Conservation (phyloP, 768 basidiomycete species). For the Naganishia antarctica region DNA sequence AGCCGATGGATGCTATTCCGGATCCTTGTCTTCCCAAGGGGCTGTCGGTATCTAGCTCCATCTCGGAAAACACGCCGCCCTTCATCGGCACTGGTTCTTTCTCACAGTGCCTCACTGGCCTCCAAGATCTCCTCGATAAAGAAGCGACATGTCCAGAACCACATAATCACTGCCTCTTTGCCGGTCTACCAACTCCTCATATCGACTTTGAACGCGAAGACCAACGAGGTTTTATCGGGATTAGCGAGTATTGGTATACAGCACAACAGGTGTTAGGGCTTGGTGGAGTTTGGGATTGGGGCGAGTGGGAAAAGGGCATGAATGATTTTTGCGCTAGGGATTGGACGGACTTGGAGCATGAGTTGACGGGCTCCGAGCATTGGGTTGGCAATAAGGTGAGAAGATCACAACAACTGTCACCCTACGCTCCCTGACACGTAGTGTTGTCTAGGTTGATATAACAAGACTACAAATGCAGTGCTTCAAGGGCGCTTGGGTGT, state of each 20-base stretch:
- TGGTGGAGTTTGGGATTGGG: constrained; percentile 91
- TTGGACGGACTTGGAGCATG: constrained; percentile 69
- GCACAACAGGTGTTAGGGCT: constrained; percentile 93
- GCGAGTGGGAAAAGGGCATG: constrained; percentile 91
- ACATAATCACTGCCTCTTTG: constrained; percentile 74
- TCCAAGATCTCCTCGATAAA: constrained; percentile 77
- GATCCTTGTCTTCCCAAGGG: constrained; percentile 83
- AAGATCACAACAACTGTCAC: not conserved
- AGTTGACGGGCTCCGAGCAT: constrained; percentile 60
- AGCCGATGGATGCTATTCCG: constrained; percentile 50
- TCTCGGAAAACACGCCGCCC: constrained; percentile 55
- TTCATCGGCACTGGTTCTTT: constrained; percentile 89
- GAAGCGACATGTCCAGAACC: constrained; percentile 63
- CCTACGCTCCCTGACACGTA: not conserved
- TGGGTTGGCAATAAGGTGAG: constrained; percentile 47
- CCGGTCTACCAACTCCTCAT: constrained; percentile 84
- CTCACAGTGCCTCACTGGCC: constrained; percentile 68
- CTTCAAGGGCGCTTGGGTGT: constrained; percentile 98
- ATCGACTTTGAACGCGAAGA: constrained; percentile 71
- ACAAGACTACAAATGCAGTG: constrained; percentile 92
- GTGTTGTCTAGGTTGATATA: constrained; percentile 64
- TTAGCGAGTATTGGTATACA: constrained; percentile 99
- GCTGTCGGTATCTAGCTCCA: constrained; percentile 59
- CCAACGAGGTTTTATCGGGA: constrained; percentile 73
- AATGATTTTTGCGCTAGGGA: constrained; percentile 71